Evolutionary conservation across 306 rosid species (phyloP).

Genomic region (Aeschynomene evenia): DNA sequence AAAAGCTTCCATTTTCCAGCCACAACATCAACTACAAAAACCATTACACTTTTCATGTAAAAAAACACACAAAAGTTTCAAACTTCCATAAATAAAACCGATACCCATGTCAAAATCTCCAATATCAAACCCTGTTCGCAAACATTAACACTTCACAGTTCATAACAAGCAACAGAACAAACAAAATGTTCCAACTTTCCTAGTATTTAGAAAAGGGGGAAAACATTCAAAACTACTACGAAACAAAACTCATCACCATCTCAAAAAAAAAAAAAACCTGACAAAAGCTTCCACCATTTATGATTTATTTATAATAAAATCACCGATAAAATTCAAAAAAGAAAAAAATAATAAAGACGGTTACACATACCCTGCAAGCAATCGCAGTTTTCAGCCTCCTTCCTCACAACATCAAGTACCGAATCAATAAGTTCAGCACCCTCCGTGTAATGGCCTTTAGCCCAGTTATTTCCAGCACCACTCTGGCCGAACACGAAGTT

Average conservation of each 20-base stretch:
- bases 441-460: slow-evolving; percentile 74
- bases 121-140: background rate
- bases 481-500: slow-evolving; percentile 79
- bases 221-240: too few relatives aligned
- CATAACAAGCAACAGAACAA: background rate
- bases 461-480: slow-evolving; percentile 82
- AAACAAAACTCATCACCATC: too few relatives aligned
- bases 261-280: too few relatives aligned
- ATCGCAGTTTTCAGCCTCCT: slow-evolving; percentile 79
- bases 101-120: background rate
- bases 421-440: slow-evolving; percentile 75
- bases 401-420: slow-evolving; percentile 74
- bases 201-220: too few relatives aligned
- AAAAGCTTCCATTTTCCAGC: too few relatives aligned
- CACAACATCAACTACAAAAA: too few relatives aligned
- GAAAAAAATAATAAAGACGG: background rate
- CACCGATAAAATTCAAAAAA: background rate
- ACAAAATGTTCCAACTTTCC: background rate
- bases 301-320: too few relatives aligned
- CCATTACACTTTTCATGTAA: too few relatives aligned
- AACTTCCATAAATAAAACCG: background rate
- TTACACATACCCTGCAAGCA: slow-evolving; percentile 58
- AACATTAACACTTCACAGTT: background rate
- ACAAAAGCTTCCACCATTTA: too few relatives aligned
- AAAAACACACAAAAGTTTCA: background rate